phyloP scores from a whole-genome alignment of 441 rosid genomes.

The Viola pubescens region DNA sequence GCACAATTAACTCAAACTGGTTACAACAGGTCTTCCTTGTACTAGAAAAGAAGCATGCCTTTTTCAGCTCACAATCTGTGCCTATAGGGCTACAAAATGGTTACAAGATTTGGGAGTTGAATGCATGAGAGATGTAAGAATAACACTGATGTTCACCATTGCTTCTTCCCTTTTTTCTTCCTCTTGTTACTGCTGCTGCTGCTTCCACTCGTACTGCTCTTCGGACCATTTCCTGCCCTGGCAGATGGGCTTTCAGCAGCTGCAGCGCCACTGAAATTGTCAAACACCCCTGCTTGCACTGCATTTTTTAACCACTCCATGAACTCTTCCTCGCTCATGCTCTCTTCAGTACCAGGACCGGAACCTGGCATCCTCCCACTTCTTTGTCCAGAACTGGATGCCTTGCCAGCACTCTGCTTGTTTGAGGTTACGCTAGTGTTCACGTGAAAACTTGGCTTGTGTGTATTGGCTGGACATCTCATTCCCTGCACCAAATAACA shows the following conservation, averaged over 20 bases:
- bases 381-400: slow-evolving; percentile 55
- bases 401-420: slow-evolving; percentile 45
- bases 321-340: slow-evolving; percentile 87
- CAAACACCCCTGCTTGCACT: slow-evolving; percentile 63
- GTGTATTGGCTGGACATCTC: slow-evolving; percentile 89
- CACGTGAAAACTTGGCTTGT: slow-evolving; percentile 94
- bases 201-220: slow-evolving; percentile 26
- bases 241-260: slow-evolving; percentile 40
- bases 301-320: slow-evolving; percentile 87
- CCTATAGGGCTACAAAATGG: slow-evolving; percentile 2
- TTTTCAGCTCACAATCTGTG: slow-evolving; percentile 8
- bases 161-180: slow-evolving; percentile 81
- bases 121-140: background rate
- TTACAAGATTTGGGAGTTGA: slow-evolving; percentile 8
- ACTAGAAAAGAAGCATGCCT: slow-evolving; percentile 8
- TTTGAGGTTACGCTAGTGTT: slow-evolving; percentile 51
- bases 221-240: slow-evolving; percentile 32
- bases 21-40: background rate
- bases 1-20: background rate
- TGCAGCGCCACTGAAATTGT: slow-evolving; percentile 27
- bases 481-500: slow-evolving; percentile 60
- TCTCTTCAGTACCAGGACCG: slow-evolving; percentile 55
- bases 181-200: slow-evolving; percentile 44
- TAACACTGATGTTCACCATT: slow-evolving; percentile 25
- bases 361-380: slow-evolving; percentile 48